These are phyloP conservation scores for Amniculicola lignicola DNA, from an alignment of 495 filamentous ascomycete genomes.

Conservation along the genomic window DNA sequence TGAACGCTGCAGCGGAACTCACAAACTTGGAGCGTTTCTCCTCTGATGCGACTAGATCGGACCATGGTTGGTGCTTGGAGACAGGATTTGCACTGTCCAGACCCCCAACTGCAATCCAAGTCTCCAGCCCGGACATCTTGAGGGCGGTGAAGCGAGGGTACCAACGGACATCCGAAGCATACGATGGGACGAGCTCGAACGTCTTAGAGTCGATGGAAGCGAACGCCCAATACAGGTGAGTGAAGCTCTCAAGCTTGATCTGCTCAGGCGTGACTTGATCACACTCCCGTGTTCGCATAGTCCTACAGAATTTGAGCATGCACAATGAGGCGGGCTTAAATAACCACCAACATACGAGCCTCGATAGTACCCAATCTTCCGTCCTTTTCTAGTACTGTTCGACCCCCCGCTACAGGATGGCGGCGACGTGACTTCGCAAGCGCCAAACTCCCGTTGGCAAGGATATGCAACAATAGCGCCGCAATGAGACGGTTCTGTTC, in stretches of 20 bases:
- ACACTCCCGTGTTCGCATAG: constrained; percentile 34
- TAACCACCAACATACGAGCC: neutral
- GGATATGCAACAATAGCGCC: neutral
- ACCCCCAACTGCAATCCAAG: constrained; percentile 25
- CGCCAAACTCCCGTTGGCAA: constrained; percentile 18
- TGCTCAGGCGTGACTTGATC: constrained; percentile 34
- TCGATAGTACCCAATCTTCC: constrained; percentile 24
- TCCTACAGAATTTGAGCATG: constrained; percentile 4
- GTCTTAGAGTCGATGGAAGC: constrained; percentile 42
- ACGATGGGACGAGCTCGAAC: constrained; percentile 37
- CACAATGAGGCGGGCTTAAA: neutral
- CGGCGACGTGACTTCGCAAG: neutral
- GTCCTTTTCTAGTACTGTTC: neutral
- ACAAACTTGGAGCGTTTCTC: constrained; percentile 48
- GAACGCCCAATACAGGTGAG: constrained; percentile 51
- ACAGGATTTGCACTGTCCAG: constrained; percentile 5
- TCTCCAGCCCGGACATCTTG: constrained; percentile 13
- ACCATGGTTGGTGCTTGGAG: neutral
- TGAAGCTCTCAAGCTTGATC: constrained; percentile 39
- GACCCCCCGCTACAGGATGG: neutral
- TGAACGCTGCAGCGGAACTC: constrained; percentile 42
- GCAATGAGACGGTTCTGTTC: neutral
- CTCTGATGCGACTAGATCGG: neutral
- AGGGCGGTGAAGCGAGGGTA: constrained; percentile 42
- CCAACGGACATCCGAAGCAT: constrained; percentile 27